Evolutionary conservation across 2,329 filamentous ascomycete genomes (phyloP).

Genomic region (Trichoderma koningiopsis): DNA sequence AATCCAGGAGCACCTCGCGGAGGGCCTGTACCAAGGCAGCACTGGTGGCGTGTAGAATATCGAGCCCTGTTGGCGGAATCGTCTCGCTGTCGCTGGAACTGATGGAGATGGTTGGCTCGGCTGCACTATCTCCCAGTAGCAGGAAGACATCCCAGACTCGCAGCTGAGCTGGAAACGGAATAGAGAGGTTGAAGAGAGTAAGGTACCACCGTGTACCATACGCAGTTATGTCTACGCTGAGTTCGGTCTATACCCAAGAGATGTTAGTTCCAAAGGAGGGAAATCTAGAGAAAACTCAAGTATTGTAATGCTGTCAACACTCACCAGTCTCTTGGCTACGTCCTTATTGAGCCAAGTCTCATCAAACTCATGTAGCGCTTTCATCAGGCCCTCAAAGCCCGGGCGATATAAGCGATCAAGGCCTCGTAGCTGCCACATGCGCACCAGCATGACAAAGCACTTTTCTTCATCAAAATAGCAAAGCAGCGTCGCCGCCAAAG

Average conservation of each 20-base stretch:
- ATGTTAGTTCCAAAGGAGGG: not conserved
- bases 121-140: conserved; percentile 65
- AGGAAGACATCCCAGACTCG: conserved; percentile 98
- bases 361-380: conserved; percentile 82
- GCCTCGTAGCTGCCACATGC: conserved; percentile 87
- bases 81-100: conserved; percentile 28
- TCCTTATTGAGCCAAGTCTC: conserved; percentile 80
- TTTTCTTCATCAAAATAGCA: conserved; percentile 97
- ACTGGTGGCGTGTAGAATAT: conserved; percentile 85
- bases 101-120: conserved; percentile 2
- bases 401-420: conserved; percentile 80
- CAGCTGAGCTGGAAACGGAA: conserved; percentile 91
- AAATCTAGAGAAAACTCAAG: not conserved
- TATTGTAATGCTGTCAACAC: conserved; percentile 38
- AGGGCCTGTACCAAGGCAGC: conserved; percentile 90
- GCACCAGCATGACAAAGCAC: conserved; percentile 94
- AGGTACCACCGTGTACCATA: conserved; percentile 98
- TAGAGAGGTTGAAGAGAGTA: conserved; percentile 94
- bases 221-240: conserved; percentile 82
- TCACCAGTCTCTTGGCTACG: conserved; percentile 77
- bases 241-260: conserved; percentile 58
- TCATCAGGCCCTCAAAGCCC: conserved; percentile 85
- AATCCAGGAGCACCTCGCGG: conserved; percentile 82
- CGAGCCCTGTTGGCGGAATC: conserved; percentile 58
- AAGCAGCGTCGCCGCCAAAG: conserved; percentile 84